phyloP scores from a whole-genome alignment of 225 moss, liverwort and hornwort species.

The Takakia lepidozioides region DNA sequence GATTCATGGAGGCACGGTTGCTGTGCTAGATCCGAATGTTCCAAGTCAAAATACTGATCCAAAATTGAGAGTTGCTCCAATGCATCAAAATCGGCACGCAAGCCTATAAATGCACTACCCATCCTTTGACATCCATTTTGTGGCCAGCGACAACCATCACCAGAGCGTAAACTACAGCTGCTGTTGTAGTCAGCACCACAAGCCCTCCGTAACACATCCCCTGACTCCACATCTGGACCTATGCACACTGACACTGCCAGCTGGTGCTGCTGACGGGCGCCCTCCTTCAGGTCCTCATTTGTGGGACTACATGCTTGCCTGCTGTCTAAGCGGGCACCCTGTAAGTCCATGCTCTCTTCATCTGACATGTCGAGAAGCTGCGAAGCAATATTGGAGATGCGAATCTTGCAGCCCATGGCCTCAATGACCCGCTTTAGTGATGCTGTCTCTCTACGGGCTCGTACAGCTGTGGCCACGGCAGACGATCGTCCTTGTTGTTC shows the following conservation, averaged over 20 bases:
- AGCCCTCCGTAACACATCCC: conserved; percentile 56
- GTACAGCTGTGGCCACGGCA: conserved; percentile 48
- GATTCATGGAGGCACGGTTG: conserved; percentile 17
- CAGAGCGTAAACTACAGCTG: conserved; percentile 58
- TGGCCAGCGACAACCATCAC: conserved; percentile 89
- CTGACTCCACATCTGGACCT: conserved; percentile 58
- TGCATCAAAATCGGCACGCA: conserved; percentile 84
- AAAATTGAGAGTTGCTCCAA: conserved; percentile 87
- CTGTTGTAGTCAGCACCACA: conserved; percentile 57
- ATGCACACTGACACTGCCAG: conserved; percentile 88
- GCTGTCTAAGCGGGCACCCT: conserved; percentile 23
- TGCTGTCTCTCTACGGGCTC: conserved; percentile 68
- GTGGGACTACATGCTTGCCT: conserved; percentile 21
- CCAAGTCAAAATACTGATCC: conserved; percentile 79
- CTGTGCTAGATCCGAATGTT: conserved; percentile 24
- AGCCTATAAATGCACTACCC: conserved; percentile 92
- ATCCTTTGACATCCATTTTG: conserved; percentile 82
- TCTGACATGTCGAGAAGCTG: conserved; percentile 43
- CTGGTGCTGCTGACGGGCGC: conserved; percentile 36
- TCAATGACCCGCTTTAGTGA: conserved; percentile 76
- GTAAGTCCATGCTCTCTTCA: conserved; percentile 37
- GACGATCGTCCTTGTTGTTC: conserved; percentile 40
- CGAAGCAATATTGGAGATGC: conserved; percentile 52
- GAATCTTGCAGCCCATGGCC: conserved; percentile 92
- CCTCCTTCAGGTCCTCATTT: conserved; percentile 18